Conservation (phyloP, 495 filamentous ascomycete species). For the Jackrogersella multiformis region DNA sequence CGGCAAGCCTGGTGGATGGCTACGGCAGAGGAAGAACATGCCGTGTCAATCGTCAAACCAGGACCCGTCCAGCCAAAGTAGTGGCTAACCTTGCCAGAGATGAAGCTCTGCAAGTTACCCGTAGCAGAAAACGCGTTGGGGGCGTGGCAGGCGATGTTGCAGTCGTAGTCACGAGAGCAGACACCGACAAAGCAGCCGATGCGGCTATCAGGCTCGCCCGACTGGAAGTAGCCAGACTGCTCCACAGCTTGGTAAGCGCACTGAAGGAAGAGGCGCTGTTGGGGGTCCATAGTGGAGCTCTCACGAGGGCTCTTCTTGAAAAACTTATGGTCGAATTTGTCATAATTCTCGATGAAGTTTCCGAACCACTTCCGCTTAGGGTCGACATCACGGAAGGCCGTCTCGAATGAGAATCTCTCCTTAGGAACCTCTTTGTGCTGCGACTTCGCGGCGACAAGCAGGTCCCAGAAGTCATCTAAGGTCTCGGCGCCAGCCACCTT, state of each 20-base stretch:
- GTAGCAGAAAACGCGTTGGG: constrained; percentile 43
- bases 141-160: constrained; percentile 44
- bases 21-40: constrained; percentile 62
- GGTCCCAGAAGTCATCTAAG: constrained; percentile 54
- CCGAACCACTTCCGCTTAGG: constrained; percentile 43
- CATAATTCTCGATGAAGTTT: constrained; percentile 44
- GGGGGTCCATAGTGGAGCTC: constrained; percentile 56
- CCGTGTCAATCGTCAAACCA: constrained; percentile 63
- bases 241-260: constrained; percentile 61
- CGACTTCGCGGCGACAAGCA: constrained; percentile 41
- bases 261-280: constrained; percentile 56
- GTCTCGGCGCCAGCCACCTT: constrained; percentile 51
- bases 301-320: constrained; percentile 60
- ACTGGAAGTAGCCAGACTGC: constrained; percentile 43
- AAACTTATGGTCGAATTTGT: constrained; percentile 61
- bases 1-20: constrained; percentile 57
- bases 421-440: constrained; percentile 37
- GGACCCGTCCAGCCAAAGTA: constrained; percentile 65
- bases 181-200: constrained; percentile 51
- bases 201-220: constrained; percentile 14
- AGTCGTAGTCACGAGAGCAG: constrained; percentile 43
- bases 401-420: constrained; percentile 31
- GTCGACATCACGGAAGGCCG: constrained; percentile 30
- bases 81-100: constrained; percentile 50
- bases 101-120: constrained; percentile 43